A percentile compares a stretch with the other conserved stretches of the same genome.
Evolutionary conservation across 305 asterid species (phyloP).

Genomic region (Fraxinus paxiana): DNA sequence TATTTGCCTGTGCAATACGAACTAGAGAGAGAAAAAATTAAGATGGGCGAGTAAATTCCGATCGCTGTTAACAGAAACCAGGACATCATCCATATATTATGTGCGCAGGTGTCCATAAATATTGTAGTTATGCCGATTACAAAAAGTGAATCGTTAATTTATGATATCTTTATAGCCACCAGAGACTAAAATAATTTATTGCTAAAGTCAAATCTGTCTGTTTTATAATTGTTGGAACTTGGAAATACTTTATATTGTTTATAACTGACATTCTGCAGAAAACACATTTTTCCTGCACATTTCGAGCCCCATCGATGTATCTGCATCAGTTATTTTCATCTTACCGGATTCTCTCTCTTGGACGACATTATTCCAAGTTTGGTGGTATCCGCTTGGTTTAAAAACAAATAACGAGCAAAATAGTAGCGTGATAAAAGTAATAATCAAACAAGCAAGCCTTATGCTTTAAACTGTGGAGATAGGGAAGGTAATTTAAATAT

Average conservation of each 20-base stretch:
- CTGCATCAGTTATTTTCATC: not conserved
- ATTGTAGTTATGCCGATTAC: not conserved
- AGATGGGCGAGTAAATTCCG: not conserved
- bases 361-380: not conserved
- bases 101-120: not conserved
- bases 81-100: not conserved
- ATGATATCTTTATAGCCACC: not conserved
- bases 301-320: not conserved
- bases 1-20: not conserved
- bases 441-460: conserved; percentile 2
- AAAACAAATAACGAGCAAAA: not conserved
- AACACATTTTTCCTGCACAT: not conserved
- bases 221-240: not conserved
- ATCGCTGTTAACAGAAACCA: not conserved
- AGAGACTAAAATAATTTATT: not conserved
- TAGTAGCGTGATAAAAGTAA: not conserved
- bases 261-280: not conserved
- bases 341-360: not conserved
- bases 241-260: not conserved
- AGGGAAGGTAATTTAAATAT: not conserved
- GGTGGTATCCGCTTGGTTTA: not conserved
- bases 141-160: not conserved
- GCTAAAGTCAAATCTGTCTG: not conserved
- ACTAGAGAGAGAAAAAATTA: not conserved
- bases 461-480: not conserved